Evolutionary conservation across 495 filamentous ascomycete genomes (phyloP), one percentile per base, ranked within the genome.

Genomic region (Xylaria palmicola): DNA sequence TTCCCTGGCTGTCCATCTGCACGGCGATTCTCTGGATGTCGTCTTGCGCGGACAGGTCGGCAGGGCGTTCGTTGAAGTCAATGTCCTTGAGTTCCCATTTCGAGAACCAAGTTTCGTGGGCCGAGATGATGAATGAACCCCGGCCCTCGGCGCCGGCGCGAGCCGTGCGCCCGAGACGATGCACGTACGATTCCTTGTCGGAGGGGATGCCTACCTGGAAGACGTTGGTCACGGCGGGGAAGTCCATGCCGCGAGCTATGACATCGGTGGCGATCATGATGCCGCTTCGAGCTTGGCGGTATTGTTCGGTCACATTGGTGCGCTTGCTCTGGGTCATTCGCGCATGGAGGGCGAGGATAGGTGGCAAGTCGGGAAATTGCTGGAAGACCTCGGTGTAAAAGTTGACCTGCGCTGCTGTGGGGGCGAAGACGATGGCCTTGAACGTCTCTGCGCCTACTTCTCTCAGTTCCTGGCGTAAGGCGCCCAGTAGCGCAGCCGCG

Each of bases 231-330:
- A 90, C 88, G 47, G 83, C 81, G 1, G 87, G 88, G 70, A 90
- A 90, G 69, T 92, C 88, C 86, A 92, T 88, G 29, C 88, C 88
- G 53, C 88, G 82, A 17, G 87, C 88, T 45, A 90, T 82, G 24
- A 90, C 86, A 68, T 90, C 87, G 15, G 84, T 84, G 34, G 87
- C 87, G 64, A 89, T 83, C 65, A 90, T 71, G 56, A 90, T 78
- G 34, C 82, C 79, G 27, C 73, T 71, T 4, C 67, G 67, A 0
- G 83, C 81, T 20, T 80, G 69, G 59, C 87, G 87, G 78, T 87
- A 90, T 19, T 79, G 74, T 15, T 82, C 78, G 4, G 87, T 89
- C 17, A 81, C 80, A 24, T 68, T 79, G 8, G 83, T 88, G 59
- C 87, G 79, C 34, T 73, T 75, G 41, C 62, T 69, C 68, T 90